Evolutionary conservation across 805 yeast species (phyloP), one percentile per base, ranked within the genome.

Genomic region (Hanseniaspora hatyaiensis): DNA sequence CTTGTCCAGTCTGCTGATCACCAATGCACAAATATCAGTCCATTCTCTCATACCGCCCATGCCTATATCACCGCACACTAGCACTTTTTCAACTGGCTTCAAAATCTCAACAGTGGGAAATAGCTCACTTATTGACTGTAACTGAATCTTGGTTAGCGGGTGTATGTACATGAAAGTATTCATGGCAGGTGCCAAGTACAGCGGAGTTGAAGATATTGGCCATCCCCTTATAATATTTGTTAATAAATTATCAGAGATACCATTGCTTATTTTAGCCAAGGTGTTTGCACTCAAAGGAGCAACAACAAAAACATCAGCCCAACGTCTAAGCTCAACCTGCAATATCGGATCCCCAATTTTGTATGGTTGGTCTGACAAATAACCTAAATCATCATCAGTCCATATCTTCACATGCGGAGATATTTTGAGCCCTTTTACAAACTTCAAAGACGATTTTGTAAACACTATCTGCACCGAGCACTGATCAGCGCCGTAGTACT

Each of bases 1-100:
- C 3, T 60, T 55, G 32, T 59, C 64, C 8, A 69, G 57, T 54
- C 65, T 65, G 52, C 61, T 61, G 31, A 67, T 63, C 51, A 74
- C 50, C 19, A 75, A 73, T 56, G 80, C 85, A 8, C 81, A 89
- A 51, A 83, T 76, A 57, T 82, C 92, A 58, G 78, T 77, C 82
- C 86, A 82, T 58, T 82, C 92, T 70, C 86, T 74, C 94, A 83
- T 83, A 28, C 94, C 94, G 37, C 94, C 94, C 92, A 83, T 82
- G 12, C 92, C 92, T 52, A 83, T 82, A 59, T 83, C 94, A 56
- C 94, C 94, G 66, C 86, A 82, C 16, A 64, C 82, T 66, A 67
- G 71, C 53, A 83, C 87, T 59, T 83, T 83, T 55, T 83, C 94
- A 19, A 82, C 85, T 0, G 94, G 94, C 58, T 76, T 80, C 58